A percentile compares a stretch with the other conserved stretches of the same genome.
phyloP scores from a whole-genome alignment of 306 rosid species.

The Carpinus viminea region DNA sequence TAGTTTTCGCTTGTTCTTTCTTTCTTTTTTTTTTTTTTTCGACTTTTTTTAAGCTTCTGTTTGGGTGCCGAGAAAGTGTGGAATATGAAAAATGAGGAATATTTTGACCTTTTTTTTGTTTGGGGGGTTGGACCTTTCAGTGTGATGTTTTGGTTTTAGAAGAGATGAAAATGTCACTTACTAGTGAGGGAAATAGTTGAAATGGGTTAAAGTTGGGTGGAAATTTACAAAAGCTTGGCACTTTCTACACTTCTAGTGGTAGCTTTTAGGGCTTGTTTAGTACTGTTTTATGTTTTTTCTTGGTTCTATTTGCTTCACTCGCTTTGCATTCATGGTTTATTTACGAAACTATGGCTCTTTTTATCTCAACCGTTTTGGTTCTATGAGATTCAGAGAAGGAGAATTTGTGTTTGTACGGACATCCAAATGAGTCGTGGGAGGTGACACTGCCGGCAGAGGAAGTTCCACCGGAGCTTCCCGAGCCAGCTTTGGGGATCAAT shows the following conservation, averaged over 20 bases:
- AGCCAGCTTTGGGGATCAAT: conserved; percentile 63
- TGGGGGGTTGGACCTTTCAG: background rate
- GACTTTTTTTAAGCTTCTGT: background rate
- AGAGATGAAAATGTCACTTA: background rate
- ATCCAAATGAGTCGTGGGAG: conserved; percentile 57
- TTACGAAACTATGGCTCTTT: background rate
- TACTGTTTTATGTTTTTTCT: background rate
- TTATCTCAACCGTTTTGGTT: background rate
- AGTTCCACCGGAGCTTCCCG: conserved; percentile 64
- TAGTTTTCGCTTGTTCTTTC: background rate
- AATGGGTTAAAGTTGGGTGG: background rate
- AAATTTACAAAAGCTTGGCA: background rate
- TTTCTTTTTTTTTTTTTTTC: too few relatives aligned
- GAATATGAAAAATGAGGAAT: background rate
- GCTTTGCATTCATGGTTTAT: background rate
- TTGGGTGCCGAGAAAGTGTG: background rate
- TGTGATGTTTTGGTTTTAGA: background rate
- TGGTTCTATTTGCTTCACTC: background rate
- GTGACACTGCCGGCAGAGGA: conserved; percentile 58
- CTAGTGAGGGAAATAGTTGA: background rate
- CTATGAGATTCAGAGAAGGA: conserved; percentile 47
- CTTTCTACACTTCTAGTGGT: background rate
- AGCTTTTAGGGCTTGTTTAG: background rate
- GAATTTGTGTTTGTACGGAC: conserved; percentile 57
- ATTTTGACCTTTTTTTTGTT: background rate